These are phyloP conservation scores for Trichophyton mentagrophytes DNA, from an alignment of 2,329 filamentous ascomycete species.

Conservation along the genomic window DNA sequence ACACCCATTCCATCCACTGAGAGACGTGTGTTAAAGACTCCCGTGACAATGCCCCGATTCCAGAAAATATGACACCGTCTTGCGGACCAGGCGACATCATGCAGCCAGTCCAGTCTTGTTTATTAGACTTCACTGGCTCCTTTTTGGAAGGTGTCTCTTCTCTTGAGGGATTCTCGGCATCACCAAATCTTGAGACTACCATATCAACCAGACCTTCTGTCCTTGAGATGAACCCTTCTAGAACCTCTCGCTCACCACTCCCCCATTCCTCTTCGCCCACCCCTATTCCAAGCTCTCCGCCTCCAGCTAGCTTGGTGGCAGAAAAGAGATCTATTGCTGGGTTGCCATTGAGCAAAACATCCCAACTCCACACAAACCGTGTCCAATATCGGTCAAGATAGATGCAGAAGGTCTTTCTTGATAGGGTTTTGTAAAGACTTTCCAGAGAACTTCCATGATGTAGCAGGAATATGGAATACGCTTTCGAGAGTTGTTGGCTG, in stretches of 20 bases:
- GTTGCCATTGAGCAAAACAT: constrained; percentile 80
- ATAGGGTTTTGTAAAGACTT: constrained; percentile 52
- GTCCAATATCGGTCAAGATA: constrained; percentile 74
- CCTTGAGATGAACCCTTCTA: constrained; percentile 71
- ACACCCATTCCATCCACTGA: constrained; percentile 80
- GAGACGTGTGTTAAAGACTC: constrained; percentile 60
- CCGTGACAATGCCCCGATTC: constrained; percentile 58
- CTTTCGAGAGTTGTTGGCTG: constrained; percentile 66
- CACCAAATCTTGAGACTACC: constrained; percentile 74
- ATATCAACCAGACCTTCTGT: constrained; percentile 80
- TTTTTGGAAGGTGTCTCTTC: constrained; percentile 15
- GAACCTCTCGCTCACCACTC: constrained; percentile 81
- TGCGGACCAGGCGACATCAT: constrained; percentile 54
- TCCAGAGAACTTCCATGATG: constrained; percentile 70
- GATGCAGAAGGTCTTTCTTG: constrained; percentile 56
- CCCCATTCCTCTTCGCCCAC: constrained; percentile 93
- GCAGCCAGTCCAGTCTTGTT: constrained; percentile 55
- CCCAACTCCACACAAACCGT: constrained; percentile 56
- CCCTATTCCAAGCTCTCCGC: constrained; percentile 82
- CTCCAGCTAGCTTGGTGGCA: constrained; percentile 76
- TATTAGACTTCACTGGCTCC: constrained; percentile 14
- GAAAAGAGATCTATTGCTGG: constrained; percentile 67
- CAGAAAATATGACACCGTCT: constrained; percentile 79
- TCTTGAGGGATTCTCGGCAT: constrained; percentile 28
- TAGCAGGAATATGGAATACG: constrained; percentile 71